phyloP scores from a whole-genome alignment of 257 asterid genomes.

The Solanum pimpinellifolium region DNA sequence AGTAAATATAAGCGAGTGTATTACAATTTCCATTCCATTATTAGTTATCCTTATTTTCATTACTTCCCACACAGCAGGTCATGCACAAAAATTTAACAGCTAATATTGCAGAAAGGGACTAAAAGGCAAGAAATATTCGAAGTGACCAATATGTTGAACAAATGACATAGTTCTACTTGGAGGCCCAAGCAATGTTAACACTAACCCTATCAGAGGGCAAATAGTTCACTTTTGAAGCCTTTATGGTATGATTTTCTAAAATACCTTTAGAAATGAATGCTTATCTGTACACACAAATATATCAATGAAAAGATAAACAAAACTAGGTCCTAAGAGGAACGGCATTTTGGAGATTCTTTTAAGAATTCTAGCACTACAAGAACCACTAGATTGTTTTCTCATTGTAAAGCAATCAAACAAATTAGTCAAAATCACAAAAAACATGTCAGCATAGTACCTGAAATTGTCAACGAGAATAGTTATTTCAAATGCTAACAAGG shows the following conservation, averaged over 20 bases:
- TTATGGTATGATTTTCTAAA: not conserved
- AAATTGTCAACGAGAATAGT: slow-evolving; percentile 76
- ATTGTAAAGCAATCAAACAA: not conserved
- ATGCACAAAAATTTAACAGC: not conserved
- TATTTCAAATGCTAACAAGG: slow-evolving; percentile 76
- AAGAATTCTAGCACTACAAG: not conserved
- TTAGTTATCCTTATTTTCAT: not conserved
- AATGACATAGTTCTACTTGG: not conserved
- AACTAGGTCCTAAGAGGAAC: not conserved
- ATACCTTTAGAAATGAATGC: not conserved
- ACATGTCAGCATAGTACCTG: slow-evolving; percentile 39
- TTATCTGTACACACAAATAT: not conserved
- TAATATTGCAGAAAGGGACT: not conserved
- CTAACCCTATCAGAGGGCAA: not conserved
- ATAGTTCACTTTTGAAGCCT: not conserved
- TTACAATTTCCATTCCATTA: not conserved
- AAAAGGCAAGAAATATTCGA: not conserved
- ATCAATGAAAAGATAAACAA: not conserved
- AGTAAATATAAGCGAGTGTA: not conserved
- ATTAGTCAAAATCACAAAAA: slow-evolving; percentile 1
- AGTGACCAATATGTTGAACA: not conserved
- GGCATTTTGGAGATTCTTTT: not conserved
- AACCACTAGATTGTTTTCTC: not conserved
- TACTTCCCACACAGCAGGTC: not conserved
- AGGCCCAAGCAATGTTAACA: not conserved